Evolutionary conservation across 306 rosid genomes (phyloP), one percentile per base, ranked within the genome.

Genomic region (Vigna nakashimae): DNA sequence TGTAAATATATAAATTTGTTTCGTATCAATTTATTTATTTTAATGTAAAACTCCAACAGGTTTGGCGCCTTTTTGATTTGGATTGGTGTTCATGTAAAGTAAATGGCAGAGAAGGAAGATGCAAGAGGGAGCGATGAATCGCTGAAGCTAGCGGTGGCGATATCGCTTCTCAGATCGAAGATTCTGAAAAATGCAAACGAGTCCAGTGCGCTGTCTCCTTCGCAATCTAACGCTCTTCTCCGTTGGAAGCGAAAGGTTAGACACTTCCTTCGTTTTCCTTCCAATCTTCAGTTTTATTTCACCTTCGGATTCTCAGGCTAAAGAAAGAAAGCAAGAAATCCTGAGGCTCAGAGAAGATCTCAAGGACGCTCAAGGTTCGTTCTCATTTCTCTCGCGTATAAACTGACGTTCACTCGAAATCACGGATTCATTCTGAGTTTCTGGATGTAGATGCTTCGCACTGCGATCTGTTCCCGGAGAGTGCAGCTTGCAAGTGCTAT

Each of bases 211-310:
- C 43, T 42, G 14, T 74, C 77, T 76, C 84, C 84, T 84, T 76
- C 89, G 2, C 82, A 83, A 36, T 86, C 97, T 57, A 88, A 90
- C n/a, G 84, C 88, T 73, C 84, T 89, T 83, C 92, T 91, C 83
- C 95, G 90, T 34, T 95, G 98, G 98, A 95, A 92, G 86, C 93
- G 85, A 67, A 95, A 95, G 98, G 98, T 92, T 80, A 52, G 43
- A 70, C 26, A 71, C 77, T 72, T 71, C 51, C n/a, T 30, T 65
- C 18, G 4, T 28, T 57, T 76, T 76, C 57, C 7, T 45, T 36
- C 32, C 0, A 3, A 0, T 34, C 4, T 45, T 62, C 14, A 4
- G 14, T 55, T 9, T 32, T 5, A 16, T 71, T 70, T 69, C 15
- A 1, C 58, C 4, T 45, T 48, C 40, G 78, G 46, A 59, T 80